Evolutionary conservation across 345 rosid species (phyloP).

Genomic region (Eucalyptus curtisii): DNA sequence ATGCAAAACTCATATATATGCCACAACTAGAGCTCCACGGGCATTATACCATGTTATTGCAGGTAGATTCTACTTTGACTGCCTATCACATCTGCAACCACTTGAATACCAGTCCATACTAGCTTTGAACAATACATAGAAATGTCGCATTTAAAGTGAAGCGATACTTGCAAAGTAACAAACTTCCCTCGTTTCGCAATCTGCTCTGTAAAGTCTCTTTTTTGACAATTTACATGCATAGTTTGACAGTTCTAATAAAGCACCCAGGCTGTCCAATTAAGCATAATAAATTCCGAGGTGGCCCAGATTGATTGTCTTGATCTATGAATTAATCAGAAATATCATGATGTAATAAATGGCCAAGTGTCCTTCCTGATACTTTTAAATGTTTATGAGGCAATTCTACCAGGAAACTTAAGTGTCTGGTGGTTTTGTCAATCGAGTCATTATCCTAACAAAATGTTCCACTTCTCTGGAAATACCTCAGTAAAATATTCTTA

Average conservation of each 20-base stretch:
- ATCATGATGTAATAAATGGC: neutral
- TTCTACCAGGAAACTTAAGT: neutral
- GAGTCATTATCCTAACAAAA: neutral
- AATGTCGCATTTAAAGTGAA: neutral
- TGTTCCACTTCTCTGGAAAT: neutral
- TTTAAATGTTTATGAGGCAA: neutral
- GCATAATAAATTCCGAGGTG: neutral
- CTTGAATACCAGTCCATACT: neutral
- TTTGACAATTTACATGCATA: neutral
- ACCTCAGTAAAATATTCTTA: neutral
- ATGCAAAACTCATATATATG: neutral
- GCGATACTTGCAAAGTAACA: neutral
- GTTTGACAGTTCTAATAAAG: neutral
- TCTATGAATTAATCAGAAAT: neutral
- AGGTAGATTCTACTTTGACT: neutral
- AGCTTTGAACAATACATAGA: neutral
- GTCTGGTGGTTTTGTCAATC: neutral
- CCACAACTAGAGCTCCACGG: neutral
- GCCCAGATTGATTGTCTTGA: neutral
- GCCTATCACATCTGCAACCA: neutral
- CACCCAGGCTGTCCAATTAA: neutral
- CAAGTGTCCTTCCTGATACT: neutral
- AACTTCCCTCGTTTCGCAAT: neutral
- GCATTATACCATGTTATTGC: neutral
- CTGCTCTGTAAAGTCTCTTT: neutral